Evolutionary conservation across 768 basidiomycete genomes (phyloP), one percentile per base, ranked within the genome.

Genomic region (Suillus sp.): DNA sequence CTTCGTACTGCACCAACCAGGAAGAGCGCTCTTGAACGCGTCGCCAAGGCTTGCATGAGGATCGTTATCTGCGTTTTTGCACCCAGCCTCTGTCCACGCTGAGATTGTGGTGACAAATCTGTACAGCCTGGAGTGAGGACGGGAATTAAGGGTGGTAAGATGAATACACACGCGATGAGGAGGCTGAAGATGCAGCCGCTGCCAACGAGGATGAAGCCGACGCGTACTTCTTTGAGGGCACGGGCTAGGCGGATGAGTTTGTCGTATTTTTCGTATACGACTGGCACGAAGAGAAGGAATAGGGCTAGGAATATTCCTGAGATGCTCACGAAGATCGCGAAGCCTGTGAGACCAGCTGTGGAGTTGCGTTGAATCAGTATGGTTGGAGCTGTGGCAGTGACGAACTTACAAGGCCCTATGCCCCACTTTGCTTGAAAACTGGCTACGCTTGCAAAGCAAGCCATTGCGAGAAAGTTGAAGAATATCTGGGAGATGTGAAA

Each of bases 401-500:
- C 61, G 50, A 59, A 86, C 94, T 68, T 68, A 96, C 95, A 97
- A 43, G 93, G 92, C 9, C 92, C 92, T 27, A 96, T 83, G 11
- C 81, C 71, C 86, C 86, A 95, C 67, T 90, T 89, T 4, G 92
- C 88, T 69, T 98, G 95, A 75, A 96, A 98, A 25, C 81, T 79
- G 0, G 95, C 95, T 4, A 95, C 91, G 68, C 91, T 89, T 9
- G 92, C 96, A 69, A 93, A 95, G 72, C 93, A 96, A 54, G 89
- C 90, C 86, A 96, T 90, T 14, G 93, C 86, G 53, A 98, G 83
- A 72, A 98, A 97, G 74, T 91, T 89, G 86, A 96, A 95, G 82
- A 98, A 95, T 60, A 87, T 83, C 79, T 96, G 91, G 3, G 85
- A 87, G 35, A 84, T 74, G 73, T 91, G 87, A 72, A 88, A 87